Evolutionary conservation across 192 early-diverging fungal species (phyloP).

Genomic region (Entomortierella beljakovae): DNA sequence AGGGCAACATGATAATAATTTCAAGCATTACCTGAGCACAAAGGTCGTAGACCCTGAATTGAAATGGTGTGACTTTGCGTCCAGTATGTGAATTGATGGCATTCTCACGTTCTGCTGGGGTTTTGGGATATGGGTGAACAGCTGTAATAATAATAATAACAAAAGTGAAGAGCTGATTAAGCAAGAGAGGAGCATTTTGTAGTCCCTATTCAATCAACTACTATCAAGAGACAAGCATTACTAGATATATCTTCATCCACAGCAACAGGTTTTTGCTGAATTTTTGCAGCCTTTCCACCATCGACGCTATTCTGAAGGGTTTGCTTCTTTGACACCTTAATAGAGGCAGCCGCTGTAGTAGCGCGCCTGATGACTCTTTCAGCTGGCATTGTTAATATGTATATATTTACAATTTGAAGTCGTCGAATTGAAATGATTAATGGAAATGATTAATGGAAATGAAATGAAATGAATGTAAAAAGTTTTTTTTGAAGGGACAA

Average conservation of each 20-base stretch:
- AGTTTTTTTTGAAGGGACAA: too few relatives aligned
- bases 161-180: background rate
- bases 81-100: constrained; percentile 68
- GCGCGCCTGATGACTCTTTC: constrained; percentile 25
- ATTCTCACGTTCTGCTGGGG: constrained; percentile 50
- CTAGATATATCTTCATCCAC: constrained; percentile 35
- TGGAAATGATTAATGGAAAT: background rate
- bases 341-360: background rate
- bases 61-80: constrained; percentile 74
- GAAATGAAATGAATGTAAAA: too few relatives aligned
- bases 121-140: constrained; percentile 58
- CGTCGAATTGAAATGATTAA: background rate
- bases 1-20: background rate
- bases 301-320: background rate
- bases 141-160: constrained; percentile 1
- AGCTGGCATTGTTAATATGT: constrained; percentile 21
- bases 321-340: background rate
- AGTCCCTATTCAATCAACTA: background rate
- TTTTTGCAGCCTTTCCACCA: background rate
- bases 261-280: constrained; percentile 6
- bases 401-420: background rate
- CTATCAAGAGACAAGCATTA: background rate
- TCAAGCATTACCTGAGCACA: constrained; percentile 62
- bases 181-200: background rate
- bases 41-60: constrained; percentile 78